These are phyloP conservation scores for Alloteropsis semialata DNA, from an alignment of 176 grass and related monocot species.

Conservation along the genomic window DNA sequence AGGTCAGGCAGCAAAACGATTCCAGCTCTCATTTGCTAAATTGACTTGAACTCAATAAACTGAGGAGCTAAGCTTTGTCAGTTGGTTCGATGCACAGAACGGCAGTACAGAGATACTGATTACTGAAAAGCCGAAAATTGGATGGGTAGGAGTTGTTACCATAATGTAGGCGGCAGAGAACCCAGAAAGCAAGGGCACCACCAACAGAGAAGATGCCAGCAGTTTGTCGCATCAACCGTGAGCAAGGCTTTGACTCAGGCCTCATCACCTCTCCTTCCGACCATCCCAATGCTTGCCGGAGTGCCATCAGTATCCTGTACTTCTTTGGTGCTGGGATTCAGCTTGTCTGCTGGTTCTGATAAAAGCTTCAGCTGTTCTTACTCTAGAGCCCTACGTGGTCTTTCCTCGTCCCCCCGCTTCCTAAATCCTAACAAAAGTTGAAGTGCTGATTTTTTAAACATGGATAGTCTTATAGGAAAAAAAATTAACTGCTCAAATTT, in stretches of 20 bases:
- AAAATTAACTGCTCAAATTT: no score
- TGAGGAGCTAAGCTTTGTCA: background rate
- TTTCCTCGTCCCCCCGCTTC: background rate
- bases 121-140: background rate
- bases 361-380: background rate
- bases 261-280: slow-evolving; percentile 94
- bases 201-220: slow-evolving; percentile 82
- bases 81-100: background rate
- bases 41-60: background rate
- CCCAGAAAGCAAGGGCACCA: slow-evolving; percentile 70
- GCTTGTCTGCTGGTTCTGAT: background rate
- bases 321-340: background rate
- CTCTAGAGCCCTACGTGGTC: background rate
- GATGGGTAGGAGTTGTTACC: slow-evolving; percentile 27
- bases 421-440: background rate
- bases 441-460: background rate
- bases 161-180: slow-evolving; percentile 81
- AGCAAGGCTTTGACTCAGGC: slow-evolving; percentile 75
- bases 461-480: background rate
- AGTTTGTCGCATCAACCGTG: slow-evolving; percentile 75
- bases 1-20: background rate
- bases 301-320: slow-evolving; percentile 39
- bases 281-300: slow-evolving; percentile 58
- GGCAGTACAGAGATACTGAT: background rate
- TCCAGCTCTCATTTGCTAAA: background rate